These are phyloP conservation scores for Zygotorulaspora mrakii DNA, from an alignment of 1,139 yeast species.

Conservation along the genomic window DNA sequence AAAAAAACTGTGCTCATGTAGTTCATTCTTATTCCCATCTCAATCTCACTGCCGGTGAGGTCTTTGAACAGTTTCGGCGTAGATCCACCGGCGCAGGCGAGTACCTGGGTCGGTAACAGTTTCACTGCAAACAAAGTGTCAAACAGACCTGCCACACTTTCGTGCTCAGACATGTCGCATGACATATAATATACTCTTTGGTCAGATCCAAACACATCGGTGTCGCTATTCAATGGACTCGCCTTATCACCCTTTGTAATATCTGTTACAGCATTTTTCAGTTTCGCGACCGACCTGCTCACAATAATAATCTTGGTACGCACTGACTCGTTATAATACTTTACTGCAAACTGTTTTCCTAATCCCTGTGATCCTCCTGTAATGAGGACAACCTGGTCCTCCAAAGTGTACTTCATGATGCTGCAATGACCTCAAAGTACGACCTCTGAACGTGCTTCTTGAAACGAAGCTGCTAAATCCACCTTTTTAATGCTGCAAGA, in stretches of 20 bases:
- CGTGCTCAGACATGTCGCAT: conserved; percentile 66
- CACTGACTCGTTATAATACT: conserved; percentile 43
- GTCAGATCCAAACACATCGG: conserved; percentile 15
- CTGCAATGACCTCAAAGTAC: neutral
- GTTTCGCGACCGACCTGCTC: conserved; percentile 64
- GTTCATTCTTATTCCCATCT: conserved; percentile 60
- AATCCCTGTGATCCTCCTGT: conserved; percentile 96
- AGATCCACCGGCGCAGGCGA: conserved; percentile 88
- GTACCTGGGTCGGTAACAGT: conserved; percentile 59
- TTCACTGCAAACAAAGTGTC: conserved; percentile 28
- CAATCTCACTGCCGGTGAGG: conserved; percentile 54
- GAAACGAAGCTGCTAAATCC: too few species aligned
- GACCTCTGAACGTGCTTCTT: neutral
- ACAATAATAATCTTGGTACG: conserved; percentile 70
- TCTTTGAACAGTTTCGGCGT: conserved; percentile 76
- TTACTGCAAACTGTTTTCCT: conserved; percentile 73
- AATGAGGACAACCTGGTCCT: conserved; percentile 63
- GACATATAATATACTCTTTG: conserved; percentile 47
- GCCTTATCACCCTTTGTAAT: conserved; percentile 33
- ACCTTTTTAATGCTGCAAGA: too few species aligned
- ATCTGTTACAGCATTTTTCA: conserved; percentile 47
- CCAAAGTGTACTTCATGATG: conserved; percentile 28
- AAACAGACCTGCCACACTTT: conserved; percentile 46
- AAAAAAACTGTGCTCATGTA: conserved; percentile 71
- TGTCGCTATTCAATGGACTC: conserved; percentile 27